phyloP scores from a whole-genome alignment of 495 filamentous ascomycete genomes.

The Arthonia radiata region DNA sequence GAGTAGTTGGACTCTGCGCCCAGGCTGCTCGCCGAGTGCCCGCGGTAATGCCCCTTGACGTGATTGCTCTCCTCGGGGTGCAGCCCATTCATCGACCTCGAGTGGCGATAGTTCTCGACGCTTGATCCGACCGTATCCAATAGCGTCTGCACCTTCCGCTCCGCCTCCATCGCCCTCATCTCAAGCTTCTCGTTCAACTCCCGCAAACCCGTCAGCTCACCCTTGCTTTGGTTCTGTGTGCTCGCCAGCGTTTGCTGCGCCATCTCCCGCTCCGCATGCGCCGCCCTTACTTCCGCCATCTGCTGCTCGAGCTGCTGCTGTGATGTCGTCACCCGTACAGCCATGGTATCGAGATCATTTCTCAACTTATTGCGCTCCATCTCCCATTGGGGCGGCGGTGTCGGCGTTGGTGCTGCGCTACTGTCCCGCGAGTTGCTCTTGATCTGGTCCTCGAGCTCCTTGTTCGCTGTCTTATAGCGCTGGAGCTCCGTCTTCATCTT shows the following conservation, averaged over 20 bases:
- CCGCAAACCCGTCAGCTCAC: constrained; percentile 58
- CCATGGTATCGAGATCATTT: constrained; percentile 36
- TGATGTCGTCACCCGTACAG: constrained; percentile 38
- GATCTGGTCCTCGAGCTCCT: constrained; percentile 57
- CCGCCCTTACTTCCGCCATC: constrained; percentile 37
- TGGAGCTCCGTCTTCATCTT: constrained; percentile 91
- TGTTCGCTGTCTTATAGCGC: constrained; percentile 68
- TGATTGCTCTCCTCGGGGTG: constrained; percentile 16
- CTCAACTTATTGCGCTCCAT: constrained; percentile 43
- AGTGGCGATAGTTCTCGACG: constrained; percentile 81
- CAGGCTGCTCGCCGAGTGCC: constrained; percentile 14
- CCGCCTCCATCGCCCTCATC: constrained; percentile 60
- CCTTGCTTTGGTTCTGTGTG: constrained; percentile 25
- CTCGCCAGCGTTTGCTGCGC: constrained; percentile 30
- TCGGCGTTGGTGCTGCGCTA: constrained; percentile 11
- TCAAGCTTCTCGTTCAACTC: constrained; percentile 60
- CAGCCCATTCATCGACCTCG: constrained; percentile 15
- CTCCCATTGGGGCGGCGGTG: constrained; percentile 41
- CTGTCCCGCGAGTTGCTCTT: constrained; percentile 22
- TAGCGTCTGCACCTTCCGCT: constrained; percentile 74
- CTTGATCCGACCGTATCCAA: constrained; percentile 83
- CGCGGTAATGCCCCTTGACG: constrained; percentile 19
- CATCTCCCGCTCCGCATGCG: constrained; percentile 41
- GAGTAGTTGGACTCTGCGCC: constrained; percentile 13
- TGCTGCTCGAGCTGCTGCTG: constrained; percentile 44